Percentiles rank a stretch among this genome's conserved stretches.
Evolutionary conservation across 768 basidiomycete genomes (phyloP).

Genomic region (Tylopilus cervinicoccineus): DNA sequence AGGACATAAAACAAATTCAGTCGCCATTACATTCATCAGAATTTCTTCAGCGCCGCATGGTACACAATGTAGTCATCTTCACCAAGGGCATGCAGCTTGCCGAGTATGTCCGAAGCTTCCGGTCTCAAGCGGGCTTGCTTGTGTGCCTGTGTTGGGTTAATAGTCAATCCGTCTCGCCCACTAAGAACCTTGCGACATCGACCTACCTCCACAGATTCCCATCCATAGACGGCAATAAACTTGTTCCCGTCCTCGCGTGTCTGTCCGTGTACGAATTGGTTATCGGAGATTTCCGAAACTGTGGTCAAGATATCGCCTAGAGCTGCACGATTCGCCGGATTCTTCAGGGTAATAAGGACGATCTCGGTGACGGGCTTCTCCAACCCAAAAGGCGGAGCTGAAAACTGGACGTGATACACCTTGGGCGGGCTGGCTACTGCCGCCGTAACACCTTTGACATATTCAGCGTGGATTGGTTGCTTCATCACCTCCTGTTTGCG

Average conservation of each 20-base stretch:
- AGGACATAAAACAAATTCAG: too few species aligned
- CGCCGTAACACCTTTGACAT: background rate
- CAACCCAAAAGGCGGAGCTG: background rate
- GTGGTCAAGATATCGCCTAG: slow-evolving; percentile 1
- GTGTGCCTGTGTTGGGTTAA: background rate
- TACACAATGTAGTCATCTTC: background rate
- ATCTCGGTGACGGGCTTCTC: slow-evolving; percentile 9
- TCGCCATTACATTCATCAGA: background rate
- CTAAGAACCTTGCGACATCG: background rate
- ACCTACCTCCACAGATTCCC: slow-evolving; percentile 10
- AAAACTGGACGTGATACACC: slow-evolving; percentile 5
- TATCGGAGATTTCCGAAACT: background rate
- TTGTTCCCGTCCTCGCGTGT: slow-evolving; percentile 8
- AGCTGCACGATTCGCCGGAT: slow-evolving; percentile 4
- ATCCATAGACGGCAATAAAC: background rate
- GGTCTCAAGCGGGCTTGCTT: background rate
- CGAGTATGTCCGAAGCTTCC: background rate
- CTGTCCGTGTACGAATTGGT: slow-evolving; percentile 1
- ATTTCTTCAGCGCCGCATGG: background rate
- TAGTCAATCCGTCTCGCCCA: background rate
- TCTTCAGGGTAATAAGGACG: slow-evolving; percentile 5
- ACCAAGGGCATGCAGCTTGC: background rate
- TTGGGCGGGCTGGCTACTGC: background rate
- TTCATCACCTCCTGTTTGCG: slow-evolving; percentile 3
- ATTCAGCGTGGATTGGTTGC: background rate